Conservation (phyloP, 2,329 filamentous ascomycete genomes). For the Macrophomina phaseolina region DNA sequence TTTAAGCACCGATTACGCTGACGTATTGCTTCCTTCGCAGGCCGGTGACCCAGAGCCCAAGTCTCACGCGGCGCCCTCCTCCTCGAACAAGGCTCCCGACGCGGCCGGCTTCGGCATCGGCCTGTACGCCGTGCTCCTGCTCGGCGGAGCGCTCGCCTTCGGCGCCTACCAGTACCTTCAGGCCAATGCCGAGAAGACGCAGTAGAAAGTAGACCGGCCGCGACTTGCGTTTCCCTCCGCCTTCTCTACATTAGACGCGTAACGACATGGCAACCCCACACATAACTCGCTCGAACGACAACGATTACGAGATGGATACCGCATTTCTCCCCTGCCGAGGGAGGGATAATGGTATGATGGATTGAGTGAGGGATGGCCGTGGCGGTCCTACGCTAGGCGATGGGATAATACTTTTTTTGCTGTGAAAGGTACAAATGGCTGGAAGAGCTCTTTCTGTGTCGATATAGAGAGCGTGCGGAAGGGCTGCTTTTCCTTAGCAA, state of each 20-base stretch:
- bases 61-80: slow-evolving; percentile 57
- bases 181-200: slow-evolving; percentile 40
- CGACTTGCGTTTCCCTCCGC: neutral
- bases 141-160: slow-evolving; percentile 79
- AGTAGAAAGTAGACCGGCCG: neutral
- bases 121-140: slow-evolving; percentile 79
- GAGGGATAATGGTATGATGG: neutral
- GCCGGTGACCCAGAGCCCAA: slow-evolving; percentile 80
- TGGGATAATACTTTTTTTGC: neutral
- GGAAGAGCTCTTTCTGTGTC: neutral
- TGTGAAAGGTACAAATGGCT: neutral
- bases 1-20: neutral
- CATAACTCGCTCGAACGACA: neutral
- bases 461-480: slow-evolving; percentile 18
- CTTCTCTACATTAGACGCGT: neutral
- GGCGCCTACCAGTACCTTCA: slow-evolving; percentile 86
- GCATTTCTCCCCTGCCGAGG: neutral
- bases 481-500: neutral
- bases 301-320: neutral
- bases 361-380: neutral
- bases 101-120: slow-evolving; percentile 72
- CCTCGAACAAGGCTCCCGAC: slow-evolving; percentile 55
- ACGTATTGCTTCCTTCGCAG: slow-evolving; percentile 50
- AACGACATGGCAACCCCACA: neutral
- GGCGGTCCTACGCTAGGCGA: slow-evolving; percentile 6